Conservation (phyloP, 306 rosid species). For the Calophaca sinica region DNA sequence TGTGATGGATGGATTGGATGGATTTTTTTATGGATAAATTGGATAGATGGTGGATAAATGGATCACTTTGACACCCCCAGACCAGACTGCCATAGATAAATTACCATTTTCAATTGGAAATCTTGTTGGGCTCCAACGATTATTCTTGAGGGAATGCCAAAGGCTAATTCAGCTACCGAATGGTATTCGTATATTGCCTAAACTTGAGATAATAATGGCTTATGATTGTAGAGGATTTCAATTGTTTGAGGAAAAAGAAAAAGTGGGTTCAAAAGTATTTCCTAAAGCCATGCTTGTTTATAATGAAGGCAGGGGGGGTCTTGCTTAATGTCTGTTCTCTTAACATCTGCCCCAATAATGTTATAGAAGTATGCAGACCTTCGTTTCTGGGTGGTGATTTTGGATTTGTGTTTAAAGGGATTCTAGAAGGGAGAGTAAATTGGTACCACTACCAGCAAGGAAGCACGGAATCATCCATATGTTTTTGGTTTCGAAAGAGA, state of each 20-base stretch:
- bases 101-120: conserved; percentile 33
- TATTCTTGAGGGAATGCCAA: conserved; percentile 5
- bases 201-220: conserved; percentile 2
- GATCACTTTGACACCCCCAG: too few relatives aligned
- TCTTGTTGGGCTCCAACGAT: not conserved
- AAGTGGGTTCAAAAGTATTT: not conserved
- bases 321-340: conserved; percentile 16
- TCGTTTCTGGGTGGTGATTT: too few relatives aligned
- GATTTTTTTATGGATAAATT: too few relatives aligned
- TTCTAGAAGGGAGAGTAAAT: not conserved
- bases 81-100: not conserved
- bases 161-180: conserved; percentile 4
- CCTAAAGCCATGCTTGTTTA: not conserved
- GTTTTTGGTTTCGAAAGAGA: conserved; percentile 11
- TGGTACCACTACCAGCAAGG: too few relatives aligned
- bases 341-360: too few relatives aligned
- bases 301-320: not conserved
- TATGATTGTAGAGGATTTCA: not conserved
- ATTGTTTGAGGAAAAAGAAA: conserved; percentile 1
- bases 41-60: too few relatives aligned
- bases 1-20: too few relatives aligned
- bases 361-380: too few relatives aligned
- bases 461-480: not conserved
- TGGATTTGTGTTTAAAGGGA: not conserved
- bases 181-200: conserved; percentile 13